Evolutionary conservation across 2,329 filamentous ascomycete genomes (phyloP).

Genomic region (Didymella segeticola): DNA sequence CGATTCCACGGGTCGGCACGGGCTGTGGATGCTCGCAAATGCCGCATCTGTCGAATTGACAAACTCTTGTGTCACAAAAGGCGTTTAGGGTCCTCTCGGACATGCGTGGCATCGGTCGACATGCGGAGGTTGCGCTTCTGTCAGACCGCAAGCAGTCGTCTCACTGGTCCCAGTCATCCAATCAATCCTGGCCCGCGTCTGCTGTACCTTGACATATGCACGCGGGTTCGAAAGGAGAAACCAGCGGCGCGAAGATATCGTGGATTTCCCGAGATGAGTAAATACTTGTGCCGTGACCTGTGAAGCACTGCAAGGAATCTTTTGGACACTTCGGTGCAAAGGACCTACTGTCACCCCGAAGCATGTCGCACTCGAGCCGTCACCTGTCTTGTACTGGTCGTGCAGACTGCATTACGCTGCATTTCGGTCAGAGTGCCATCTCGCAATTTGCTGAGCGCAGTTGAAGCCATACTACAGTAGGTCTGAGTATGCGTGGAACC

Average conservation of each 20-base stretch:
- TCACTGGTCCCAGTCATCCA: slow-evolving; percentile 8
- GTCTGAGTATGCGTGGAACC: slow-evolving; percentile 31
- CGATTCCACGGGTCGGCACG: slow-evolving; percentile 47
- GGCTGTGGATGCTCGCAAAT: slow-evolving; percentile 28
- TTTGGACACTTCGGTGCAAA: slow-evolving; percentile 3
- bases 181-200: slow-evolving; percentile 22
- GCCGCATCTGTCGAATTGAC: slow-evolving; percentile 42
- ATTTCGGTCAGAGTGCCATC: neutral
- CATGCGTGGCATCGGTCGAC: slow-evolving; percentile 34
- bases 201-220: slow-evolving; percentile 32
- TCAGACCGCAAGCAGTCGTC: slow-evolving; percentile 21
- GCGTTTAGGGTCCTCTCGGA: slow-evolving; percentile 20
- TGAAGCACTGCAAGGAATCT: slow-evolving; percentile 19
- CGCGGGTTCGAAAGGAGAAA: slow-evolving; percentile 26
- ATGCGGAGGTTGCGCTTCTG: slow-evolving; percentile 26
- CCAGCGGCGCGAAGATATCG: slow-evolving; percentile 30
- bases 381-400: neutral
- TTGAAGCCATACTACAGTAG: too few relatives aligned
- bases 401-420: slow-evolving; percentile 27
- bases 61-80: slow-evolving; percentile 38
- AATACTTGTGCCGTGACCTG: slow-evolving; percentile 27
- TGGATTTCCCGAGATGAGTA: slow-evolving; percentile 22
- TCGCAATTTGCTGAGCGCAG: neutral
- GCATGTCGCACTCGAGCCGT: neutral
- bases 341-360: neutral